A percentile compares a stretch with the other conserved stretches of the same genome.
Evolutionary conservation across 1,284 basidiomycete species (phyloP).

Genomic region (Papiliotrema terrestris): DNA sequence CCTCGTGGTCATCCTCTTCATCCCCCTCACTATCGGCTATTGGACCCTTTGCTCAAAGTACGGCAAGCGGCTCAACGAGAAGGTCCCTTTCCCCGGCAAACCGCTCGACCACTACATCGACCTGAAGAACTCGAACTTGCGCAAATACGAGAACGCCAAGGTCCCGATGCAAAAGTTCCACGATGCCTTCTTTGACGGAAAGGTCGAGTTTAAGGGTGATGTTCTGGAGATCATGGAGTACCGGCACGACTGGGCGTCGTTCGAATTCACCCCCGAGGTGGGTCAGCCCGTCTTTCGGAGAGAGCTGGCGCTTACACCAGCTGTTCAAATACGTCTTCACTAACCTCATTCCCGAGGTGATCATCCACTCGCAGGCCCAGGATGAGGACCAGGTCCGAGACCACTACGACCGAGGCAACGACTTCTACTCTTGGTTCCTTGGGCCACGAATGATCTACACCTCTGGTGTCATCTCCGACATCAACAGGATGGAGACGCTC

Average conservation of each 20-base stretch:
- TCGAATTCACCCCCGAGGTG: slow-evolving; percentile 57
- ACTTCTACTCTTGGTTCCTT: slow-evolving; percentile 81
- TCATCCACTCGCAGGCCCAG: slow-evolving; percentile 83
- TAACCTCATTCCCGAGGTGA: slow-evolving; percentile 84
- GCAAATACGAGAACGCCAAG: slow-evolving; percentile 72
- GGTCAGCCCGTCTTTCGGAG: slow-evolving; percentile 1
- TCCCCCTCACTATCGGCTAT: slow-evolving; percentile 79
- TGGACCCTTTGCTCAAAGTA: slow-evolving; percentile 85
- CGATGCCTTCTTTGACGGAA: slow-evolving; percentile 95
- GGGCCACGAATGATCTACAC: slow-evolving; percentile 70
- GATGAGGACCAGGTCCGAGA: slow-evolving; percentile 95
- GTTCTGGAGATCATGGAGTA: slow-evolving; percentile 90
- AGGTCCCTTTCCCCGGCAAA: slow-evolving; percentile 79
- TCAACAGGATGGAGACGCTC: slow-evolving; percentile 74
- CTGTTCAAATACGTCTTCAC: slow-evolving; percentile 93
- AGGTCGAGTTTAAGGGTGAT: slow-evolving; percentile 96
- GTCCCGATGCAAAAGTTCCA: slow-evolving; percentile 98
- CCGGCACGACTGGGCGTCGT: slow-evolving; percentile 92
- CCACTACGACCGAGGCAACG: slow-evolving; percentile 95
- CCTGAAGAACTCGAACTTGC: slow-evolving; percentile 79
- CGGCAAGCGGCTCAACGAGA: slow-evolving; percentile 79
- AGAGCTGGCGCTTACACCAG: slow-evolving; percentile 45
- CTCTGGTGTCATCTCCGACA: slow-evolving; percentile 78
- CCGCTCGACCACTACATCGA: slow-evolving; percentile 86
- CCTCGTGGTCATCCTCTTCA: slow-evolving; percentile 66